Evolutionary conservation across 2,329 filamentous ascomycete species (phyloP).

Genomic region (Mycosphaerella arachidis): DNA sequence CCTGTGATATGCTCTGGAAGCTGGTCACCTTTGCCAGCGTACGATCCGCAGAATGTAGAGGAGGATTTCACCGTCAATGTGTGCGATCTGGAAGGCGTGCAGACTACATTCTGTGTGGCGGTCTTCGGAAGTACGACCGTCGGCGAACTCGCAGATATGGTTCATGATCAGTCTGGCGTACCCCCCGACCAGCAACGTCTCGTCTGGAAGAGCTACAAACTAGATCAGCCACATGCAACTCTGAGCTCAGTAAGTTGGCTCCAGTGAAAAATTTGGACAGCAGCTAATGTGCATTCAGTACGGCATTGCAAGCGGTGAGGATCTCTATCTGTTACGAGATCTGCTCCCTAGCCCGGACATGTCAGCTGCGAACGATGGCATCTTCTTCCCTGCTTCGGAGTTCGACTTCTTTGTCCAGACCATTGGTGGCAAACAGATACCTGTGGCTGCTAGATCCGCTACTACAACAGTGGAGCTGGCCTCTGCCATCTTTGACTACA

Average conservation of each 20-base stretch:
- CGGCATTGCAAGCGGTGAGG: conserved; percentile 3
- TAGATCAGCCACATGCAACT: conserved; percentile 17
- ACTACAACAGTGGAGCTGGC: conserved; percentile 11
- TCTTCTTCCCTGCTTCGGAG: neutral
- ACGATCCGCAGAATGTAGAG: neutral
- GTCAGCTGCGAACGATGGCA: neutral
- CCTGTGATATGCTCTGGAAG: neutral
- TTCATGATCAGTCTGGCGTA: conserved; percentile 11
- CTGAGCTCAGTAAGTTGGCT: conserved; percentile 1
- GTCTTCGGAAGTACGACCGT: conserved; percentile 13
- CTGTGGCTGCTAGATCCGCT: conserved; percentile 1
- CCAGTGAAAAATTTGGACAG: neutral
- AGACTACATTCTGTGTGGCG: neutral
- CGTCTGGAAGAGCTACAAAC: conserved; percentile 13
- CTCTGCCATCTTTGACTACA: conserved; percentile 3
- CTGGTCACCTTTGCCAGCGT: neutral
- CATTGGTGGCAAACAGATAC: conserved; percentile 1
- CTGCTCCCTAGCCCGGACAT: neutral
- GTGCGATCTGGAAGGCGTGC: conserved; percentile 2
- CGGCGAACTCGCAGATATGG: conserved; percentile 7
- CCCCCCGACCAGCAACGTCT: conserved; percentile 11
- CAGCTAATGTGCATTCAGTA: conserved; percentile 1
- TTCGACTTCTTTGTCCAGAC: conserved; percentile 10
- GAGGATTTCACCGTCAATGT: conserved; percentile 7
- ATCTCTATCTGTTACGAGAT: conserved; percentile 2